Conservation (phyloP, 345 rosid genomes). For the Fremontodendron californicum region DNA sequence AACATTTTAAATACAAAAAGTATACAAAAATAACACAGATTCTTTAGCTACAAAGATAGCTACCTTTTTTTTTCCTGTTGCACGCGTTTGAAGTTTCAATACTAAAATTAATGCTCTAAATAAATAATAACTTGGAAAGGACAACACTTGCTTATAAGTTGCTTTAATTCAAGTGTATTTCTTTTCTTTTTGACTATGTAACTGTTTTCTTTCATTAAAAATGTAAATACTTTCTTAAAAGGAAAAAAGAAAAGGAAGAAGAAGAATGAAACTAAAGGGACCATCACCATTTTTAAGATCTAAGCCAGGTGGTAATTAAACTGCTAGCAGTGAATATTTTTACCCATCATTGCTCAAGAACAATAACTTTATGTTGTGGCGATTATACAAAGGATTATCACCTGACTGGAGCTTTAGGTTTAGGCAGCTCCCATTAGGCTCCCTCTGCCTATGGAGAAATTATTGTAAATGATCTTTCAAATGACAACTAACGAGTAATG, state of each 20-base stretch:
- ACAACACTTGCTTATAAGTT: too few relatives aligned
- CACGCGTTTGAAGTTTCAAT: background rate
- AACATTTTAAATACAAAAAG: constrained; percentile 14
- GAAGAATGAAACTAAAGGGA: too few relatives aligned
- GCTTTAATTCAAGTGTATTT: background rate
- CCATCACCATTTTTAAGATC: too few relatives aligned
- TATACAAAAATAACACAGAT: too few relatives aligned
- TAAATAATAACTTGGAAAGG: background rate
- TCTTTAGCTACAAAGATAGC: too few relatives aligned
- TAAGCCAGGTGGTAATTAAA: too few relatives aligned
- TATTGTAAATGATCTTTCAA: too few relatives aligned
- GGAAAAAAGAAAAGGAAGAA: too few relatives aligned
- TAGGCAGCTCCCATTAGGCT: background rate
- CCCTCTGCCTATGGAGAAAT: background rate
- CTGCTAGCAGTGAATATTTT: too few relatives aligned
- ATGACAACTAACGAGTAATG: background rate
- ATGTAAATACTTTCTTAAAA: too few relatives aligned
- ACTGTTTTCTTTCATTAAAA: background rate
- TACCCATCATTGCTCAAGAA: too few relatives aligned
- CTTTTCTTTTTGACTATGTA: background rate
- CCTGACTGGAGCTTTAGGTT: background rate
- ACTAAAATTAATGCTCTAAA: background rate
- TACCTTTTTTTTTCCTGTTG: background rate
- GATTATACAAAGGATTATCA: background rate
- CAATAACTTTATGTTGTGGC: background rate